Conservation (phyloP, 2,329 filamentous ascomycete species). For the Chaetomium globosum region DNA sequence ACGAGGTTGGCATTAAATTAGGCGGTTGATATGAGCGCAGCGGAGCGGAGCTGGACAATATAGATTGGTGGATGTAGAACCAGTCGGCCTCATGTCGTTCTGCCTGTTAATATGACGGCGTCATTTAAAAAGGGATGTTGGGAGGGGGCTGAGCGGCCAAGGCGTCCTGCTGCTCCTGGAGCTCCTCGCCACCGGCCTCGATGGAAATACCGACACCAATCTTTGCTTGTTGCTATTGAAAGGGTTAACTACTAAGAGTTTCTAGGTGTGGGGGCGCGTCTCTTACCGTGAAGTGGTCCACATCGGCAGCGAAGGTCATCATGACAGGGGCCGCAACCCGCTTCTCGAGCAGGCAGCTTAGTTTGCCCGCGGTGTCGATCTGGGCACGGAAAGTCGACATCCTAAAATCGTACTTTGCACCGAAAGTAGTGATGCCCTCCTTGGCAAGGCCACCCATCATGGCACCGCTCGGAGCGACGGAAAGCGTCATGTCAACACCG, state of each 20-base stretch:
- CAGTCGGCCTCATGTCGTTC: conserved; percentile 17
- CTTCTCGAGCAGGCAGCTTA: conserved; percentile 93
- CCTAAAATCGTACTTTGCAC: conserved; percentile 97
- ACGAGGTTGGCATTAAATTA: conserved; percentile 29
- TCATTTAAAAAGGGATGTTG: conserved; percentile 67
- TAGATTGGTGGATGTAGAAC: conserved; percentile 5
- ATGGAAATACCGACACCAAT: conserved; percentile 92
- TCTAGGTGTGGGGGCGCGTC: neutral
- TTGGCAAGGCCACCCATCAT: conserved; percentile 78
- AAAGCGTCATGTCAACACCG: conserved; percentile 90
- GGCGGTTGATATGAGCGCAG: conserved; percentile 22
- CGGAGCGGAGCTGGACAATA: conserved; percentile 29
- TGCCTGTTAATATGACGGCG: conserved; percentile 9
- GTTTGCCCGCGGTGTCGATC: conserved; percentile 91
- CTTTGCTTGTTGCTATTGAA: conserved; percentile 82
- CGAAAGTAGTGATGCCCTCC: conserved; percentile 87
- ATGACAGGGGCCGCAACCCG: conserved; percentile 88
- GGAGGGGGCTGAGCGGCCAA: conserved; percentile 50
- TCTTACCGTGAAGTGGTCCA: conserved; percentile 90
- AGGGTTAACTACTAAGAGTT: conserved; percentile 38
- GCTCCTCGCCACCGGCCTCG: conserved; percentile 79
- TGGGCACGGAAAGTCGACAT: conserved; percentile 95
- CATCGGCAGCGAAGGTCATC: conserved; percentile 93
- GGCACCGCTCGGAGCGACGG: conserved; percentile 69
- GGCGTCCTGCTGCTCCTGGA: conserved; percentile 70